Evolutionary conservation across 2,329 filamentous ascomycete genomes (phyloP), one percentile per base, ranked within the genome.

Genomic region (Calonectria pseudoturangicola): DNA sequence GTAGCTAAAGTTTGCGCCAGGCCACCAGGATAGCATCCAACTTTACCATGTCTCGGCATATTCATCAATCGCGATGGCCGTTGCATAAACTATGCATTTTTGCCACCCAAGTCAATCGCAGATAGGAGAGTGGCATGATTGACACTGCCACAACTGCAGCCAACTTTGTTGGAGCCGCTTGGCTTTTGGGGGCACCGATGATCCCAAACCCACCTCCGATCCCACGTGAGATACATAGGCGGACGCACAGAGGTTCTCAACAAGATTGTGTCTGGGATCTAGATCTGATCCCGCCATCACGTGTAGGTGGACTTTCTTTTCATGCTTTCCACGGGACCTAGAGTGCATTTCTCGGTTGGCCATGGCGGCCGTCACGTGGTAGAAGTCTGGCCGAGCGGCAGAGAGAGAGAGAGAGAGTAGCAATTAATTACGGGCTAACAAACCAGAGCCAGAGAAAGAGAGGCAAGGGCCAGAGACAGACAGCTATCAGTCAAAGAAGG

Each of bases 31-130:
- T 60, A 13, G 33, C 54, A 39, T 41, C 36, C 33, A 60, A 18
- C 12, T 25, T 25, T 13, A 41, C 25, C 21, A 60, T 41, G 25
- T 41, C 25, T 13, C 54, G 54, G 54, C 13, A 18, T n/a, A 41
- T 25, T 36, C 54, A 60, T 41, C 41, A 3, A 21, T 21, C 21
- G 21, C 21, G 36, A 60, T 41, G 54, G 13, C n/a, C 54, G 16
- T 41, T n/a, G n/a, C 33, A 41, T 16, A 28, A 41, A 27, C 21
- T 41, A 60, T 60, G 54, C 33, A 54, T 36, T 56, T 56, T 60
- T 60, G 54, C 54, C 54, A 60, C 54, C 15, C 54, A 33, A 39
- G 30, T 21, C 54, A 41, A 60, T 60, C n/a, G 54, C 21, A 41
- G 33, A 36, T 36, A 33, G 30, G 30, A 33, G 4, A 33, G 30